Conservation (phyloP, 768 basidiomycete genomes). For the Leccinum sublutescens region DNA sequence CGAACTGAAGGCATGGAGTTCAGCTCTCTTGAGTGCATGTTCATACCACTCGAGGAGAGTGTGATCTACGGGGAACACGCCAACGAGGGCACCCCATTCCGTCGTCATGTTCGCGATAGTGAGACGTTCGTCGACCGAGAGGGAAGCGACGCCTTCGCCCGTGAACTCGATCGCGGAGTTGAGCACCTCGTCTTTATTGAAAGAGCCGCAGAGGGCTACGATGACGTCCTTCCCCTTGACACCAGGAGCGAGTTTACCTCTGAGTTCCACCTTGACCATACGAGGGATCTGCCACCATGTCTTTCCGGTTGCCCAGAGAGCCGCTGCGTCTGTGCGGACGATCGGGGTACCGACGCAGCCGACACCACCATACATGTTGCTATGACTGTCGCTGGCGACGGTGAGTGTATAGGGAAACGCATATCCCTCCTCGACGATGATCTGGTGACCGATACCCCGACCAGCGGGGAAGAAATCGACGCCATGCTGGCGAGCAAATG, state of each 20-base stretch:
- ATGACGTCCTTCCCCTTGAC: slow-evolving; percentile 99
- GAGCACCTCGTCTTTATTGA: slow-evolving; percentile 95
- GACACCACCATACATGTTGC: slow-evolving; percentile 99
- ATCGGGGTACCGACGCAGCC: slow-evolving; percentile 97
- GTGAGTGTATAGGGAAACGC: slow-evolving; percentile 95
- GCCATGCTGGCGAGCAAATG: slow-evolving; percentile 78
- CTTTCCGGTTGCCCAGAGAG: slow-evolving; percentile 96
- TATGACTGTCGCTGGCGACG: slow-evolving; percentile 94
- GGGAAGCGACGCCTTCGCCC: slow-evolving; percentile 76
- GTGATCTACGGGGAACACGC: slow-evolving; percentile 91
- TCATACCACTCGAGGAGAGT: slow-evolving; percentile 88
- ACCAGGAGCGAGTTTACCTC: slow-evolving; percentile 76
- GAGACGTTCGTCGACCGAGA: slow-evolving; percentile 88
- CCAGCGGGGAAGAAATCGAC: slow-evolving; percentile 98
- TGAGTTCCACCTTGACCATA: slow-evolving; percentile 92
- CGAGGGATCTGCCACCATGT: slow-evolving; percentile 99
- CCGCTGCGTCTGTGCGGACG: slow-evolving; percentile 92
- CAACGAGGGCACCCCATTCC: slow-evolving; percentile 97
- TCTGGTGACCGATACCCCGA: slow-evolving; percentile 95
- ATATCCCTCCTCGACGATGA: slow-evolving; percentile 97
- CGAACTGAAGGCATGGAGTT: slow-evolving; percentile 70
- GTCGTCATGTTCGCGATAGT: slow-evolving; percentile 99
- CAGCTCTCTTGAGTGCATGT: slow-evolving; percentile 62
- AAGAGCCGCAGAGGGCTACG: slow-evolving; percentile 91
- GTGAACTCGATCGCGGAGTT: slow-evolving; percentile 97